These are phyloP conservation scores for Cryphonectria nitschkei DNA, from an alignment of 2,329 filamentous ascomycete species.

Conservation along the genomic window DNA sequence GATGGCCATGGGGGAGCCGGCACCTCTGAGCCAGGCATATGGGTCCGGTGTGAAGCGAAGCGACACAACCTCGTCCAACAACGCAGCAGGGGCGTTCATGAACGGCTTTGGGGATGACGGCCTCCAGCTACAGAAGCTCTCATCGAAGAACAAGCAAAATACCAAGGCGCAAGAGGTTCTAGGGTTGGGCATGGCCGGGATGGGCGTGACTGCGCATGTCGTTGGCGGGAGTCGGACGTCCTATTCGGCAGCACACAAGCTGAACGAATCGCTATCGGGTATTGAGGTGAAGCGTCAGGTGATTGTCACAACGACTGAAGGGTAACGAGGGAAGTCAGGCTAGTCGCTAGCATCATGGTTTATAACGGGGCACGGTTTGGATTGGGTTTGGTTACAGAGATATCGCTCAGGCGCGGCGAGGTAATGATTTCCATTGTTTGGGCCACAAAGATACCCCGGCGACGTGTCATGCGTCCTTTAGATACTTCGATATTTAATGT, in stretches of 20 bases:
- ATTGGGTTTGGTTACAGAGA: neutral
- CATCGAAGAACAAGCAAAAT: neutral
- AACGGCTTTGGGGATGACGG: neutral
- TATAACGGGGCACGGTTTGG: neutral
- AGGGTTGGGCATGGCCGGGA: constrained; percentile 9
- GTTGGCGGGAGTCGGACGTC: constrained; percentile 2
- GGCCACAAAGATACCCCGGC: neutral
- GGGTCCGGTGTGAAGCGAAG: constrained; percentile 1
- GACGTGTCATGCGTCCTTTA: neutral
- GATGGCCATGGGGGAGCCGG: constrained; percentile 4
- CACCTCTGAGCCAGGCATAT: constrained; percentile 6
- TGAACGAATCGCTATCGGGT: neutral
- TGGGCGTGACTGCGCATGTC: constrained; percentile 22
- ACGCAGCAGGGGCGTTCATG: neutral
- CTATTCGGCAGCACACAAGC: neutral
- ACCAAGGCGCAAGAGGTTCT: constrained; percentile 9
- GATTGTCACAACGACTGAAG: constrained; percentile 14
- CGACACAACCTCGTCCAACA: neutral
- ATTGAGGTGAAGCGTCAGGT: constrained; percentile 26
- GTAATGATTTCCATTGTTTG: neutral
- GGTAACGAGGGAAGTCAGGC: neutral
- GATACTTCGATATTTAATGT: neutral
- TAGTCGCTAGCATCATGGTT: neutral
- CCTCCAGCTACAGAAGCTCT: neutral
- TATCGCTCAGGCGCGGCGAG: neutral